These are phyloP conservation scores for Leptoxyphium fumago DNA, from an alignment of 2,329 filamentous ascomycete species.

Conservation along the genomic window DNA sequence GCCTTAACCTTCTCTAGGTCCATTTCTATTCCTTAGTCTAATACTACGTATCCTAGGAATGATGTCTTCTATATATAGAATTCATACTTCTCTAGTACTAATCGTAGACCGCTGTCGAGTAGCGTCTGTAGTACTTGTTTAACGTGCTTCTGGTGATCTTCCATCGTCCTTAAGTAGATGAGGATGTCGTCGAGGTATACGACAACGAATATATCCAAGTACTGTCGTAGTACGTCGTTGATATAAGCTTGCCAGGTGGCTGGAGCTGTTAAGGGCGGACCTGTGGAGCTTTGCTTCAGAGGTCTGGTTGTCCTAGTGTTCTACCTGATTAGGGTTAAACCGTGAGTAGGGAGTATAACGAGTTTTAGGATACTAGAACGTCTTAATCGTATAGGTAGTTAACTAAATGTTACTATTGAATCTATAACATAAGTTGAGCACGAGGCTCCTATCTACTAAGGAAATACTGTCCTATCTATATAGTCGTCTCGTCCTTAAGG, in stretches of 20 bases:
- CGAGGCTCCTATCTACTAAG: too few relatives aligned
- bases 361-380: too few relatives aligned
- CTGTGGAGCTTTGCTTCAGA: too few relatives aligned
- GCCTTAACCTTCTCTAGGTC: slow-evolving; percentile 12
- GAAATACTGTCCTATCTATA: too few relatives aligned
- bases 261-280: too few relatives aligned
- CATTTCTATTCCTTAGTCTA: slow-evolving; percentile 12
- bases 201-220: neutral
- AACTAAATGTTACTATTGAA: too few relatives aligned
- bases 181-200: neutral
- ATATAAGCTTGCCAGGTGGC: neutral
- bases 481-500: too few relatives aligned
- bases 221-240: neutral
- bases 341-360: too few relatives aligned
- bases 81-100: slow-evolving; percentile 16
- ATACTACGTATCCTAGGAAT: slow-evolving; percentile 20
- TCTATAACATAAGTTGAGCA: too few relatives aligned
- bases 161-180: neutral
- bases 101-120: neutral
- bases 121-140: neutral
- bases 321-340: too few relatives aligned
- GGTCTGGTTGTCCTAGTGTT: too few relatives aligned
- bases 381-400: too few relatives aligned
- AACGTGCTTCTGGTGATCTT: neutral
- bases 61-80: slow-evolving; percentile 16